Evolutionary conservation across 495 filamentous ascomycete species (phyloP).

Genomic region (Xylaria venustula): DNA sequence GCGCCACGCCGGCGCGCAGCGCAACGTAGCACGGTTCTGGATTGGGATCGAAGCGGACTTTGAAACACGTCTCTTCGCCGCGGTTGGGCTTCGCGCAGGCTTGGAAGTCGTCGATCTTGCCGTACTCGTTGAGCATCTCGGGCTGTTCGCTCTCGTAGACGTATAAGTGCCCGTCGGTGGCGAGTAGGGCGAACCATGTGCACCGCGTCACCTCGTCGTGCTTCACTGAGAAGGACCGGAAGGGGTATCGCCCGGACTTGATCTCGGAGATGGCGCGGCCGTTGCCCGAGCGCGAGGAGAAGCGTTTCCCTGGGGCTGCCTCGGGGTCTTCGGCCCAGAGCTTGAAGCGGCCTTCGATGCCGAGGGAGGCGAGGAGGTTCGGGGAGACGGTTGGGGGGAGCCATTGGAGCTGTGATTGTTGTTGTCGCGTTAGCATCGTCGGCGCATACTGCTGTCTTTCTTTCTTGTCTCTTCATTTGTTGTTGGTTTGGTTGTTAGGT

Average conservation of each 20-base stretch:
- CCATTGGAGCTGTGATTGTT: conserved; percentile 86
- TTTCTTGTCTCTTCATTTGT: too few relatives aligned
- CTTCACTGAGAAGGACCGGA: conserved; percentile 76
- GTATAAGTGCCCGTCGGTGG: conserved; percentile 72
- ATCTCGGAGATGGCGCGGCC: conserved; percentile 46
- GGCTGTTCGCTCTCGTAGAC: conserved; percentile 84
- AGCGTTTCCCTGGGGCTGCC: conserved; percentile 73
- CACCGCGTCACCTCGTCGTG: conserved; percentile 63
- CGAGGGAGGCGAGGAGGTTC: conserved; percentile 62
- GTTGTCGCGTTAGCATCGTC: neutral
- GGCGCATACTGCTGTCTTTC: too few relatives aligned
- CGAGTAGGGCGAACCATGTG: conserved; percentile 81
- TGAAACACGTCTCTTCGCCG: conserved; percentile 83
- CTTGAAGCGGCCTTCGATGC: conserved; percentile 82
- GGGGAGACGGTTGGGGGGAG: conserved; percentile 56
- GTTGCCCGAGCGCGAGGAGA: conserved; percentile 48
- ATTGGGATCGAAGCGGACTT: conserved; percentile 81
- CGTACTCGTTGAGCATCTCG: conserved; percentile 78
- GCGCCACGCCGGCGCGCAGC: conserved; percentile 69
- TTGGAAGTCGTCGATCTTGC: conserved; percentile 65
- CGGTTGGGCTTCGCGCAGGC: conserved; percentile 58
- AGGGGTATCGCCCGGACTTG: conserved; percentile 39
- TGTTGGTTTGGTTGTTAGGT: too few relatives aligned
- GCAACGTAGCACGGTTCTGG: conserved; percentile 74
- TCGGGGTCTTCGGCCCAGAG: conserved; percentile 86